Conservation (phyloP, 305 asterid genomes). For the Solanum hybrid region DNA sequence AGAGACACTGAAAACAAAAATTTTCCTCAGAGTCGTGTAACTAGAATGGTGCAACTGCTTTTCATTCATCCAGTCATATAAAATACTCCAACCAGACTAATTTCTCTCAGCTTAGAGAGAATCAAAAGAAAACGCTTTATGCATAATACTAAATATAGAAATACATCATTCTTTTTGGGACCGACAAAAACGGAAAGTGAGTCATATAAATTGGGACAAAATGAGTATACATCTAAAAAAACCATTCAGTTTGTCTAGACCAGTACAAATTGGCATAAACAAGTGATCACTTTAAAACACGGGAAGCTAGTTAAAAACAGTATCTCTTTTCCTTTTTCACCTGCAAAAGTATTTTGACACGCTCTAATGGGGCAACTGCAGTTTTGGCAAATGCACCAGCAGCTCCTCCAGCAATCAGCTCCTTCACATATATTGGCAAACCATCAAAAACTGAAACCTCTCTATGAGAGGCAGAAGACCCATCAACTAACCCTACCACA, state of each 20-base stretch:
- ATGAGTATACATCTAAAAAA: not conserved
- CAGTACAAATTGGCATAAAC: not conserved
- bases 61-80: not conserved
- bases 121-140: not conserved
- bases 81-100: not conserved
- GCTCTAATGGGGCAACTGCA: conserved; percentile 87
- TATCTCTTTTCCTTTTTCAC: conserved; percentile 16
- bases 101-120: not conserved
- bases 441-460: conserved; percentile 45
- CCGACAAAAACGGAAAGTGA: not conserved
- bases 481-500: conserved; percentile 55
- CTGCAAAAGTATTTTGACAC: conserved; percentile 93
- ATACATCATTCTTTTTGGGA: not conserved
- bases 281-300: not conserved
- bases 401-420: conserved; percentile 92
- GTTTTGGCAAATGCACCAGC: conserved; percentile 95
- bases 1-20: not conserved
- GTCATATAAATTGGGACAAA: not conserved
- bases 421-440: conserved; percentile 80
- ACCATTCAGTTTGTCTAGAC: not conserved
- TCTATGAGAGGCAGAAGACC: conserved; percentile 27
- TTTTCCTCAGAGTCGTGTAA: not conserved
- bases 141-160: not conserved
- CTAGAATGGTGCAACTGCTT: not conserved
- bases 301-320: not conserved